Conservation (phyloP, 306 rosid species). For the Vigna unguiculata region DNA sequence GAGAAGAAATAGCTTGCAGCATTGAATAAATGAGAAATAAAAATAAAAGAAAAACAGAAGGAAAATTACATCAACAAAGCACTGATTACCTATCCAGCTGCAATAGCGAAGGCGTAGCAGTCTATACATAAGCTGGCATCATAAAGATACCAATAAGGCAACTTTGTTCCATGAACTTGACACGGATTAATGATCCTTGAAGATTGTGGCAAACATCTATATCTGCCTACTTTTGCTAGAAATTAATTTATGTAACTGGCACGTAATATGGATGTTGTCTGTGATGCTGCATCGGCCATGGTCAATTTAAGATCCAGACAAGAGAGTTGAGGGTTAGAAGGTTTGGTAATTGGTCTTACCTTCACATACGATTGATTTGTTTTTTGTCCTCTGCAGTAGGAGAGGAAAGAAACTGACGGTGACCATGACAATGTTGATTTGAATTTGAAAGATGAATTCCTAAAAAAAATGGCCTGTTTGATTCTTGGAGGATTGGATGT, state of each 20-base stretch:
- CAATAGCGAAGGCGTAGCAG: neutral
- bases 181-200: neutral
- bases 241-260: neutral
- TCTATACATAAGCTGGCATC: neutral
- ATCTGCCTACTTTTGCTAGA: neutral
- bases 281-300: neutral
- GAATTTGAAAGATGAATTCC: neutral
- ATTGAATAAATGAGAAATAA: conserved; percentile 1
- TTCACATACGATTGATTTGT: neutral
- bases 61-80: neutral
- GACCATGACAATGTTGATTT: neutral
- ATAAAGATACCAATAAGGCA: neutral
- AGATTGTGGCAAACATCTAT: neutral
- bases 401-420: neutral
- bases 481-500: neutral
- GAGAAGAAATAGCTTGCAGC: neutral
- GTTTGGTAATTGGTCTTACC: conserved; percentile 10
- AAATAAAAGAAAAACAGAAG: neutral
- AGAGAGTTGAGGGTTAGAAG: conserved; percentile 12
- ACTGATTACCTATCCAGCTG: neutral
- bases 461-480: neutral
- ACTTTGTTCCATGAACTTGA: neutral
- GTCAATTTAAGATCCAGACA: conserved; percentile 12
- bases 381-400: neutral
- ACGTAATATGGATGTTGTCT: neutral